These are phyloP conservation scores for Lepiota venenata DNA, from an alignment of 768 basidiomycete species.

Conservation along the genomic window DNA sequence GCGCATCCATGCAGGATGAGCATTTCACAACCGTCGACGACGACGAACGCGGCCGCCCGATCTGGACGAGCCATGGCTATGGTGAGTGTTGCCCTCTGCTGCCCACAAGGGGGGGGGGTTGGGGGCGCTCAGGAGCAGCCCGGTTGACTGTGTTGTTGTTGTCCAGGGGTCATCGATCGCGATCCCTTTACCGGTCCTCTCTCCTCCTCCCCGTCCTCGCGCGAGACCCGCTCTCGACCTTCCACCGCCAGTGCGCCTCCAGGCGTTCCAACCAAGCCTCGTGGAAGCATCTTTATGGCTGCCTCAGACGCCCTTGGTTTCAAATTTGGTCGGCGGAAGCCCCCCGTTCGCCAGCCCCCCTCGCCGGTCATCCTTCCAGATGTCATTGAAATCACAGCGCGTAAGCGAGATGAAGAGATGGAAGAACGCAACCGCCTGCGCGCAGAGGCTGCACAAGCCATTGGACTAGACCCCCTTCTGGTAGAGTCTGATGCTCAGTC, in stretches of 20 bases:
- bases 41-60: not conserved
- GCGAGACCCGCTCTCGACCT: conserved; percentile 12
- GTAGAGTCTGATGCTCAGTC: conserved; percentile 37
- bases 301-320: conserved; percentile 50
- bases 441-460: conserved; percentile 72
- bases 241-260: conserved; percentile 18
- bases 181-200: conserved; percentile 21
- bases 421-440: conserved; percentile 75
- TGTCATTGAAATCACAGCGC: conserved; percentile 69
- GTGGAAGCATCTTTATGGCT: conserved; percentile 47
- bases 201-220: conserved; percentile 15
- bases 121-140: not conserved
- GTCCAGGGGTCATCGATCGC: conserved; percentile 3
- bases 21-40: conserved; percentile 9
- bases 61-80: not conserved
- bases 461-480: conserved; percentile 60
- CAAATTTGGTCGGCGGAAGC: conserved; percentile 45
- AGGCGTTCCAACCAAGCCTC: conserved; percentile 27
- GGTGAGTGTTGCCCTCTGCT: not conserved
- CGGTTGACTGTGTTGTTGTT: not conserved
- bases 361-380: conserved; percentile 53
- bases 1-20: conserved; percentile 22
- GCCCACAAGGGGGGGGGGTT: no score
- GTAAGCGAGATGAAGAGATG: conserved; percentile 53
- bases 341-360: conserved; percentile 31